Evolutionary conservation across 2,329 filamentous ascomycete genomes (phyloP).

Genomic region (Colletotrichum graminicola): DNA sequence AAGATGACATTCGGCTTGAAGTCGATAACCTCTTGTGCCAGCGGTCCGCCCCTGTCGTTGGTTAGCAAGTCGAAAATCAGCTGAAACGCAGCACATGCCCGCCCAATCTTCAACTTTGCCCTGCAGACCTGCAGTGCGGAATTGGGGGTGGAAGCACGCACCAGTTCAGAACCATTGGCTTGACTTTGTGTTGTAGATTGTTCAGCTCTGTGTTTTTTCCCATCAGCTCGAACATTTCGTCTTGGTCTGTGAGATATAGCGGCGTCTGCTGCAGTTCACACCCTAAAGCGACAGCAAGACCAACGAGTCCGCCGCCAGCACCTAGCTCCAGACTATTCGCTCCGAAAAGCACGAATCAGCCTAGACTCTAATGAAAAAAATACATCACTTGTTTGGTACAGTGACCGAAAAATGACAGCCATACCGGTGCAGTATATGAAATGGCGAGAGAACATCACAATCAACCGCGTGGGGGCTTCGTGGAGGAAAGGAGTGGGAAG

Average conservation of each 20-base stretch:
- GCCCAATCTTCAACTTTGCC: background rate
- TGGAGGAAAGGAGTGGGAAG: background rate
- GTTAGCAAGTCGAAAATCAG: constrained; percentile 29
- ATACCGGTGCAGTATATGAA: background rate
- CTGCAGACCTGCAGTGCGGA: constrained; percentile 3
- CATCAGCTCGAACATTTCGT: constrained; percentile 88
- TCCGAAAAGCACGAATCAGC: constrained; percentile 37
- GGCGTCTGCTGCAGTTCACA: constrained; percentile 58
- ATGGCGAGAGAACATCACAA: background rate
- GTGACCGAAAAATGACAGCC: background rate
- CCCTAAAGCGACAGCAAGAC: constrained; percentile 70
- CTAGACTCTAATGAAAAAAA: background rate
- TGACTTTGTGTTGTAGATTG: constrained; percentile 70
- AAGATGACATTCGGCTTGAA: constrained; percentile 82
- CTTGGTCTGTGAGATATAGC: constrained; percentile 89
- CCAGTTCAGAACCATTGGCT: constrained; percentile 85
- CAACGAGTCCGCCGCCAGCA: constrained; percentile 90
- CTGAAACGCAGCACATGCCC: constrained; percentile 5
- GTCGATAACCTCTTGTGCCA: constrained; percentile 64
- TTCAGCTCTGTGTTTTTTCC: constrained; percentile 89
- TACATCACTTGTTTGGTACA: background rate
- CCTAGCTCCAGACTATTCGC: constrained; percentile 84
- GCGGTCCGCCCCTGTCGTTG: constrained; percentile 67
- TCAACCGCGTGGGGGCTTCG: background rate
- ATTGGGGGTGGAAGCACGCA: constrained; percentile 54